Percentiles rank a stretch among this genome's conserved stretches.
Conservation (phyloP, 331 rosid genomes). For the Pyrus hybrid region DNA sequence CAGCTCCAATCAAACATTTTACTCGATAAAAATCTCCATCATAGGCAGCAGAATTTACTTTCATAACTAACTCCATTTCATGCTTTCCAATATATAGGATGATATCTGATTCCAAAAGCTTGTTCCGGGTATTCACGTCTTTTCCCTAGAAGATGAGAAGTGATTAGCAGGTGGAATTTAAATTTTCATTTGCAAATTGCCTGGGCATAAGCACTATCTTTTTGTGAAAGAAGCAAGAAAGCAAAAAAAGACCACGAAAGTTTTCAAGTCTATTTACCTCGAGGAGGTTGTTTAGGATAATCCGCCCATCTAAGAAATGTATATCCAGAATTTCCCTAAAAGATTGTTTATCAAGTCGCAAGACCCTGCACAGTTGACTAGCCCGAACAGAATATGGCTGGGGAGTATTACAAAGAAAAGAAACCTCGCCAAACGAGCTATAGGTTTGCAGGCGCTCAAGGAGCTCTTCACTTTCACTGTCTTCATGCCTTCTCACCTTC, state of each 20-base stretch:
- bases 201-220: neutral
- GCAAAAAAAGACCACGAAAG: neutral
- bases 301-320: slow-evolving; percentile 46
- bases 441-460: slow-evolving; percentile 16
- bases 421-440: slow-evolving; percentile 51
- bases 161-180: neutral
- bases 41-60: slow-evolving; percentile 48
- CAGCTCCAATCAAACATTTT: slow-evolving; percentile 43
- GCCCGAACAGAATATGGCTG: slow-evolving; percentile 36
- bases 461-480: slow-evolving; percentile 20
- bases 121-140: slow-evolving; percentile 23
- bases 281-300: slow-evolving; percentile 47
- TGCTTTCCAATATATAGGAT: slow-evolving; percentile 30
- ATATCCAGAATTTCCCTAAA: slow-evolving; percentile 41
- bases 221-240: neutral
- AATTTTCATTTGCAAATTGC: neutral
- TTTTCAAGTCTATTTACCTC: slow-evolving; percentile 28
- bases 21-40: slow-evolving; percentile 40
- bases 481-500: slow-evolving; percentile 29
- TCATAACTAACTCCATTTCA: slow-evolving; percentile 48
- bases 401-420: slow-evolving; percentile 56
- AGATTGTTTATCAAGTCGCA: slow-evolving; percentile 53
- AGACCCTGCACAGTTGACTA: slow-evolving; percentile 43
- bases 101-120: slow-evolving; percentile 57
- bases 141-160: slow-evolving; percentile 32